Base-by-base conservation (phyloP, 768 basidiomycete species). In the Rhodotorula sphaerocarpa region DNA sequence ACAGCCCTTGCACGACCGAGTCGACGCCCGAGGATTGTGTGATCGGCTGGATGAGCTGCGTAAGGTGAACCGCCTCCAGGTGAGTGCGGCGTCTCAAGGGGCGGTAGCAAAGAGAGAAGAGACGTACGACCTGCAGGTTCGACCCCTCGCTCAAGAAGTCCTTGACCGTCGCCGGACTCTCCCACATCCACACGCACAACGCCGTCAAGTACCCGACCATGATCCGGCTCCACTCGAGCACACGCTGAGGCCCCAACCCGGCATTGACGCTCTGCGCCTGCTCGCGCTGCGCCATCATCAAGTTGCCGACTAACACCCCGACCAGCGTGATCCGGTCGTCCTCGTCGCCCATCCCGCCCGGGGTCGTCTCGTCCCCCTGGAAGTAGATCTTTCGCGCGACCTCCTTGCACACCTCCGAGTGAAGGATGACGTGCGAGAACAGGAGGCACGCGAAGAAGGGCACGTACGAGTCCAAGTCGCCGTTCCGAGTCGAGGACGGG, bases 101-200 rank as follows among this genome's bases (percentile, higher is more conserved):
- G 12, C 5, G 21, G 39, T 43, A 54, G 27, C 9, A 5, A 15
- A 7, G 16, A 25, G 42, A 10, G n/a, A 10, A 41, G 27, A 7
- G 12, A 82, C 90, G 71, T 75, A 96, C 92, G 71, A 91, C 84
- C 57, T 88, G 86, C 52, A 99, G 76, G 55, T 90, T 90, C 27
- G 91, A 90, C 11, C 89, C 86, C 71, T 80, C 79, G 46, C 88
- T 85, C 66, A 99, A 78, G 72, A 96, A 93, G 73, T 88, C 90
- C 64, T 84, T 80, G 55, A 95, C 90, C 0, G 87, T 85, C 55
- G 79, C 82, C 0, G 91, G 84, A 70, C 95, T 92, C 71, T 97
- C 93, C 92, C 92, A 99, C 11, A 95, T 79, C 95, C 95, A 99
- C 65, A 91, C 89, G 7, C 83, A 80, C 36, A 99, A 79, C 57